Base-by-base conservation (phyloP, 2,329 filamentous ascomycete species). In the Sporothrix mexicana region DNA sequence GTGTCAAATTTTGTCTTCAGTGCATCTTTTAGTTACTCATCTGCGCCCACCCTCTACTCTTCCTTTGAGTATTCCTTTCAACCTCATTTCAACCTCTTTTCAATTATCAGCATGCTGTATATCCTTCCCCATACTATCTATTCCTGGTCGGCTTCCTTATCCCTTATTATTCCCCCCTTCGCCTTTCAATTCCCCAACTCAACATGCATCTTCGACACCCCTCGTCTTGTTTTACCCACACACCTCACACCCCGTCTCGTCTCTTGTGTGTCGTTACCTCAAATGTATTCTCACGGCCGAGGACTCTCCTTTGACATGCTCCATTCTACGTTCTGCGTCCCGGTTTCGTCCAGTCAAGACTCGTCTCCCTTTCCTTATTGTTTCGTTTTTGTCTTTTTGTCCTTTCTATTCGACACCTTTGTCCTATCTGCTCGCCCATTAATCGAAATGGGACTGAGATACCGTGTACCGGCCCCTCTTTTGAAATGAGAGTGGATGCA, bases 281-380 rank as follows among this genome's bases (percentile, higher is more conserved):
- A 36, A 68, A 53, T 69, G 17, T 53, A 8, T n/a, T 17, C 45
- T 51, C 66, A 69, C 66, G 66, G 66, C 66, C 66, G 66, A 69
- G 66, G 45, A 13, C 47, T 55, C 17, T 36, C 30, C 23, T 51
- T 67, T 51, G 64, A 30, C 9, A 23, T 67, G 45, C 45, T 67
- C 15, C 13, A 8, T 51, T n/a, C 47, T 45, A 45, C 15, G 3
- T 64, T 51, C 45, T 51, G 47, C 45, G 64, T 51, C 45, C 64
- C 5, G 23, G 45, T 67, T 45, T 67, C 45, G 64, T 51, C 64
- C 20, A 51, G 45, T 47, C 23, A 67, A 49, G 12, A 67, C 45
- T 25, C 23, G 64, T 36, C 7, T 36, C 9, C 51, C 23, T 9
- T 36, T 25, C 23, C 12, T 20, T 12, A 12, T 17, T 49, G 13